Percentiles rank a stretch among this genome's conserved stretches.
phyloP scores from a whole-genome alignment of 495 filamentous ascomycete species.

The Talaromyces liani region DNA sequence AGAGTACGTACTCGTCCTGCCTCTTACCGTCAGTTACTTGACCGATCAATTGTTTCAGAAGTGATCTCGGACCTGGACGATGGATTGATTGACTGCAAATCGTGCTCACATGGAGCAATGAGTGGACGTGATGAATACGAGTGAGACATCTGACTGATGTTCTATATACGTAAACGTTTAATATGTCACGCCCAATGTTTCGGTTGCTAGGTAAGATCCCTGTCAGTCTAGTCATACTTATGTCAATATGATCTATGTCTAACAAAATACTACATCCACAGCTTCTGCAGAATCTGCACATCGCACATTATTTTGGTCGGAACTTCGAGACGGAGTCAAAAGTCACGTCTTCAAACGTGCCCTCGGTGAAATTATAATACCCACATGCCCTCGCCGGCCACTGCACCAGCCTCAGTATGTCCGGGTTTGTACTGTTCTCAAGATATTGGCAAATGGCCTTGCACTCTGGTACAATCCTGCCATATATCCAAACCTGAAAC shows the following conservation, averaged over 20 bases:
- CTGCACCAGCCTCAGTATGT: constrained; percentile 19
- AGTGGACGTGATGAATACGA: neutral
- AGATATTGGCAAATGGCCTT: constrained; percentile 40
- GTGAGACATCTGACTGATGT: neutral
- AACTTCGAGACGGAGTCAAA: neutral
- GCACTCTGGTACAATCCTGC: constrained; percentile 32
- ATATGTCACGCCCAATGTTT: neutral
- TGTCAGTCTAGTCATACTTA: neutral
- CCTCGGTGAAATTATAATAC: constrained; percentile 35
- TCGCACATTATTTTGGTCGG: neutral
- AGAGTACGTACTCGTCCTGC: neutral
- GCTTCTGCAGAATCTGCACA: neutral
- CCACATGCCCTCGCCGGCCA: constrained; percentile 70
- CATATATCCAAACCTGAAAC: constrained; percentile 32
- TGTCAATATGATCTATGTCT: neutral
- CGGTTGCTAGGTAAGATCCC: neutral
- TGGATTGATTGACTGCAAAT: neutral
- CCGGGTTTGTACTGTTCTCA: constrained; percentile 18
- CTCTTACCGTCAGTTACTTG: neutral
- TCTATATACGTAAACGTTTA: neutral
- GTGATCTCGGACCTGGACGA: neutral
- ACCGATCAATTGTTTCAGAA: neutral
- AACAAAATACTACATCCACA: neutral
- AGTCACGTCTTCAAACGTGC: neutral
- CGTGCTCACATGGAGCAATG: neutral